Percentiles rank a stretch among this genome's conserved stretches.
Evolutionary conservation across 257 asterid genomes (phyloP).

Genomic region (Solanum rostratum): DNA sequence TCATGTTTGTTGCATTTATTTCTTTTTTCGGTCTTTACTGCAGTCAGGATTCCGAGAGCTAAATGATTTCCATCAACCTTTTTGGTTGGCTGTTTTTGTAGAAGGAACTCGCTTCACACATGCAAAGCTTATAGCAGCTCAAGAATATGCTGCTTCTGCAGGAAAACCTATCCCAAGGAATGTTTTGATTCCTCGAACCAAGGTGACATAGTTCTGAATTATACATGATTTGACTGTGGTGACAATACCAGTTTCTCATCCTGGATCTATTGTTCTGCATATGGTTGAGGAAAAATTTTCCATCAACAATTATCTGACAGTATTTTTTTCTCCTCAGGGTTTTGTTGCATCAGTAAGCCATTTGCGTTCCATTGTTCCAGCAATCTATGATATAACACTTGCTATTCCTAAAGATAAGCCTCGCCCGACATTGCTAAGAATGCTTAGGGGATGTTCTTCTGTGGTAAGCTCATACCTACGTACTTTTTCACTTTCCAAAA

Average conservation of each 20-base stretch:
- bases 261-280: background rate
- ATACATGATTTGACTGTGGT: background rate
- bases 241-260: background rate
- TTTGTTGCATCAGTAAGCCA: slow-evolving; percentile 67
- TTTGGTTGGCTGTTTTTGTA: slow-evolving; percentile 74
- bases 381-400: slow-evolving; percentile 51
- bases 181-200: slow-evolving; percentile 73
- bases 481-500: background rate
- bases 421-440: slow-evolving; percentile 59
- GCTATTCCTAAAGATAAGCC: slow-evolving; percentile 74
- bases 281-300: background rate
- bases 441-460: slow-evolving; percentile 64
- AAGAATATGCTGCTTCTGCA: slow-evolving; percentile 46
- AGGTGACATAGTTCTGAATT: slow-evolving; percentile 24
- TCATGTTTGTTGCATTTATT: slow-evolving; percentile 5
- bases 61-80: slow-evolving; percentile 46
- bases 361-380: slow-evolving; percentile 56
- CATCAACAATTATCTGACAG: background rate
- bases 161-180: slow-evolving; percentile 63
- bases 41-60: slow-evolving; percentile 52
- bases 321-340: slow-evolving; percentile 41
- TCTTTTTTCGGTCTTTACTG: slow-evolving; percentile 14
- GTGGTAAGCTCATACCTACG: slow-evolving; percentile 31
- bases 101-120: slow-evolving; percentile 80
- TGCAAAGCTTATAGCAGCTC: slow-evolving; percentile 61